Evolutionary conservation across 2,329 filamentous ascomycete genomes (phyloP), one percentile per base, ranked within the genome.

Genomic region (Helicocarpus griseus): DNA sequence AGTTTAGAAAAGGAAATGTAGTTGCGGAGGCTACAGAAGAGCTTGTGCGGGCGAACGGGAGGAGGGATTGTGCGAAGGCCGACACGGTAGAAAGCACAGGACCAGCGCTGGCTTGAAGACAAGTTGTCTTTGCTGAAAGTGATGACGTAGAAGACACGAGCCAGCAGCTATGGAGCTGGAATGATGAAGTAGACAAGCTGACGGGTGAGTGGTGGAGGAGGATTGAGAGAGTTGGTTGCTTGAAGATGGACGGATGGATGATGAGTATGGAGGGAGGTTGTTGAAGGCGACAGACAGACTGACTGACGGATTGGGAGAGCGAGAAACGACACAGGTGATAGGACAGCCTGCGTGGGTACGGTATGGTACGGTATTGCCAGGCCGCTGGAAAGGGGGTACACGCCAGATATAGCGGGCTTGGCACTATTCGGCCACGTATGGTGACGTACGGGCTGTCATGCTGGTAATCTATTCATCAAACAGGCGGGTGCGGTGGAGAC

Each of bases 171-270:
- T n/a, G n/a, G n/a, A n/a, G n/a, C n/a, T n/a, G n/a, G n/a, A n/a
- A n/a, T n/a, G n/a, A n/a, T n/a, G n/a, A n/a, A n/a, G n/a, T n/a
- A n/a, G n/a, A n/a, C n/a, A n/a, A n/a, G n/a, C n/a, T n/a, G n/a
- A n/a, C n/a, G n/a, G n/a, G n/a, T n/a, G n/a, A n/a, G n/a, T n/a
- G n/a, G n/a, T n/a, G n/a, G n/a, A n/a, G n/a, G 31, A 35, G 3
- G 31, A 35, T n/a, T 35, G 31, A 35, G 9, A 35, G 31, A 35
- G 3, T 9, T 14, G 31, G 31, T 1, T 57, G 52, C 47, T 36
- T 48, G 53, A 49, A 47, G 50, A 51, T 48, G 54, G 51, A 53
- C 55, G 52, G 51, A 22, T n/a, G n/a, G 24, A 33, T 44, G 28
- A 14, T 17, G 24, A 36, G 41, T 55, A 52, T 54, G 43, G 47